A percentile compares a stretch with the other conserved stretches of the same genome.
phyloP scores from a whole-genome alignment of 2,329 filamentous ascomycete species.

The Parastagonospora nodorum region DNA sequence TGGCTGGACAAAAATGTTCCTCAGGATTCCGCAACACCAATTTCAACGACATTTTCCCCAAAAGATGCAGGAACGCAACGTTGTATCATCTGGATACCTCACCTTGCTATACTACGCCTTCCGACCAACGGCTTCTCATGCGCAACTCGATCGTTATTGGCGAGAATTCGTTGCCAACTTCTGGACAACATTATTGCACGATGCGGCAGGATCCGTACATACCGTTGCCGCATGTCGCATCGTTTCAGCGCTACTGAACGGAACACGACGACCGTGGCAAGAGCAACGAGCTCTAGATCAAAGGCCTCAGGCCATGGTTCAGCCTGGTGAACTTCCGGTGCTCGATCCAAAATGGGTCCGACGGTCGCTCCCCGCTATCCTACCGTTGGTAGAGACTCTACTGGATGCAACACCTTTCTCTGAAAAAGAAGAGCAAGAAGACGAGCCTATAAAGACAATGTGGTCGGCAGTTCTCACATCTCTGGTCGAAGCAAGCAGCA shows the following conservation, averaged over 20 bases:
- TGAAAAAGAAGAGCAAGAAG: slow-evolving; percentile 35
- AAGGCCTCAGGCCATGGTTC: slow-evolving; percentile 51
- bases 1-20: slow-evolving; percentile 44
- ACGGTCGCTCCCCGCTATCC: slow-evolving; percentile 68
- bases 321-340: slow-evolving; percentile 76
- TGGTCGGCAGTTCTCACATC: slow-evolving; percentile 68
- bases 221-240: slow-evolving; percentile 59
- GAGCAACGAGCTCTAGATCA: slow-evolving; percentile 71
- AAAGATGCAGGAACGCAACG: slow-evolving; percentile 66
- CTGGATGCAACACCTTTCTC: slow-evolving; percentile 58
- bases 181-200: slow-evolving; percentile 50
- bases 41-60: slow-evolving; percentile 58
- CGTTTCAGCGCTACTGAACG: slow-evolving; percentile 73
- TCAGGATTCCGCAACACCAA: slow-evolving; percentile 33
- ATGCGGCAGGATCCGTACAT: slow-evolving; percentile 21
- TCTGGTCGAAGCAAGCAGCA: slow-evolving; percentile 70
- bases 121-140: slow-evolving; percentile 67
- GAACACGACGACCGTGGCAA: slow-evolving; percentile 68
- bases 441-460: slow-evolving; percentile 60
- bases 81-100: slow-evolving; percentile 73
- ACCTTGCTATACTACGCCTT: slow-evolving; percentile 57
- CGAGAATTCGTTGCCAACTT: slow-evolving; percentile 71
- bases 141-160: slow-evolving; percentile 80
- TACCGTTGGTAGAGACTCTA: slow-evolving; percentile 63
- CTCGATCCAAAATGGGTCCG: slow-evolving; percentile 89